phyloP scores from a whole-genome alignment of 441 rosid genomes.

The Daphne laureola region DNA sequence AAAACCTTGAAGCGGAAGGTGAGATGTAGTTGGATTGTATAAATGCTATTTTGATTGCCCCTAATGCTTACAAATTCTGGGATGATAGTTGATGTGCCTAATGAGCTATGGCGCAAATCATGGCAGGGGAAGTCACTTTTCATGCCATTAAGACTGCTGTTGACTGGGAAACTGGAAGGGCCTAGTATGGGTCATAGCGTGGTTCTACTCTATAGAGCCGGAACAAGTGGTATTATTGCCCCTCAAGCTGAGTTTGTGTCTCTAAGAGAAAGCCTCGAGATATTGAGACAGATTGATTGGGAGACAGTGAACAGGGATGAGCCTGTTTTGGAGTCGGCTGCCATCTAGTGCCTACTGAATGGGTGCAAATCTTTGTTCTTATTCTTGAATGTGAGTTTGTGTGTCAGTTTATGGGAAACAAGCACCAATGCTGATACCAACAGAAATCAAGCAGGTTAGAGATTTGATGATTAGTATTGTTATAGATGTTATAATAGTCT shows the following conservation, averaged over 20 bases:
- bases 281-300: slow-evolving; percentile 60
- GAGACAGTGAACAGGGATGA: slow-evolving; percentile 41
- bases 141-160: slow-evolving; percentile 81
- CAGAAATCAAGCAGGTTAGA: too few relatives aligned
- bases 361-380: too few relatives aligned
- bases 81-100: not conserved
- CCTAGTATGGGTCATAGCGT: slow-evolving; percentile 75
- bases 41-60: not conserved
- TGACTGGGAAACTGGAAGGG: slow-evolving; percentile 88
- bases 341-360: slow-evolving; percentile 6
- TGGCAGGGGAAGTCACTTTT: slow-evolving; percentile 84
- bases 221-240: slow-evolving; percentile 39
- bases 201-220: slow-evolving; percentile 60
- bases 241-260: slow-evolving; percentile 54
- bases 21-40: slow-evolving; percentile 6
- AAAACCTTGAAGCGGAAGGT: slow-evolving; percentile 82
- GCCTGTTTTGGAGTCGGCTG: slow-evolving; percentile 40
- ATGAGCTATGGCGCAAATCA: not conserved
- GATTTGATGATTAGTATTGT: too few relatives aligned
- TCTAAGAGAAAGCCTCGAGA: slow-evolving; percentile 56
- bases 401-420: too few relatives aligned
- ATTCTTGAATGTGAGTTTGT: too few relatives aligned
- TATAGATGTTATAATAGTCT: too few relatives aligned
- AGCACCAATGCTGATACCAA: too few relatives aligned
- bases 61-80: not conserved